A percentile compares a stretch with the other conserved stretches of the same genome.
Evolutionary conservation across 306 rosid genomes (phyloP).

Genomic region (Cucumis hystrix): DNA sequence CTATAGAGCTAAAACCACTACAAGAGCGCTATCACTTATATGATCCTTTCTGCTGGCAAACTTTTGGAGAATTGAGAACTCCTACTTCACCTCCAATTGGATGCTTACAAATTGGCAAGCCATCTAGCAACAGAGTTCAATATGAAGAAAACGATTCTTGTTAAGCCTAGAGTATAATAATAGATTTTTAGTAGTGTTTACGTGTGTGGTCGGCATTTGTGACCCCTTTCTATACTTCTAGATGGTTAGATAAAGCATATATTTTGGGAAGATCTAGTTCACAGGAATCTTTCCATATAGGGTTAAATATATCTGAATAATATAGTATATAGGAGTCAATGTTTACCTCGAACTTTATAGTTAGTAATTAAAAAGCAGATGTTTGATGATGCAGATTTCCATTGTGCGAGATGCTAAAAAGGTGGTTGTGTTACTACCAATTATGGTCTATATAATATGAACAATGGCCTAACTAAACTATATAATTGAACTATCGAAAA

Average conservation of each 20-base stretch:
- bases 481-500: background rate
- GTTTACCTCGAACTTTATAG: background rate
- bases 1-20: slow-evolving; percentile 58
- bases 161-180: slow-evolving; percentile 20
- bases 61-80: slow-evolving; percentile 71
- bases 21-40: slow-evolving; percentile 71
- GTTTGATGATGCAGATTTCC: background rate
- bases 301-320: slow-evolving; percentile 3
- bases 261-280: slow-evolving; percentile 22
- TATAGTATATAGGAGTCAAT: background rate
- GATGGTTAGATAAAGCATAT: slow-evolving; percentile 32
- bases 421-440: background rate
- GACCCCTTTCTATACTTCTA: slow-evolving; percentile 38
- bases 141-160: slow-evolving; percentile 59
- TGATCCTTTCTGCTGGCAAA: slow-evolving; percentile 90
- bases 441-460: background rate
- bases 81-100: slow-evolving; percentile 72
- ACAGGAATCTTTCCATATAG: slow-evolving; percentile 27
- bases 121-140: slow-evolving; percentile 59
- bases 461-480: background rate
- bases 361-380: background rate
- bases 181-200: slow-evolving; percentile 20
- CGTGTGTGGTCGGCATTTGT: slow-evolving; percentile 39
- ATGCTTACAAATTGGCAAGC: slow-evolving; percentile 81
- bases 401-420: background rate